Percentiles rank a stretch among this genome's conserved stretches.
Conservation (phyloP, 805 yeast genomes). For the Lachancea mirantina region DNA sequence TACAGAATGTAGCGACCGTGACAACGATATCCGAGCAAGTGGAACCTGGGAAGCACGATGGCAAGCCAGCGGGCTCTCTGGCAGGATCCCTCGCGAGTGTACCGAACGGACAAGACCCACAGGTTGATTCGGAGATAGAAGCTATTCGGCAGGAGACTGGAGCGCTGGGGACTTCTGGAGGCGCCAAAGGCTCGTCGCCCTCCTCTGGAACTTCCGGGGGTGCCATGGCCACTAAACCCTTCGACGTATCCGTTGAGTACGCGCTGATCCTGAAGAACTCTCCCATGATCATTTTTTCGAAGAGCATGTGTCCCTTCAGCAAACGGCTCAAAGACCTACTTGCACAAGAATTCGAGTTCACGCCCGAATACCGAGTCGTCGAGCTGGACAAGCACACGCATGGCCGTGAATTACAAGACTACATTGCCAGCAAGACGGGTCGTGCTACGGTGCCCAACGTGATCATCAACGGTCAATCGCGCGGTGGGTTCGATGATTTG, state of each 20-base stretch:
- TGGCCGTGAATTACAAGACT: slow-evolving; percentile 69
- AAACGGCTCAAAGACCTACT: slow-evolving; percentile 62
- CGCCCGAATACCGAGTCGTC: slow-evolving; percentile 65
- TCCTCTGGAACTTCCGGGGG: slow-evolving; percentile 7
- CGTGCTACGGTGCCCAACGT: slow-evolving; percentile 89
- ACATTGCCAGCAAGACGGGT: slow-evolving; percentile 62
- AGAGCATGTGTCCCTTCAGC: slow-evolving; percentile 67
- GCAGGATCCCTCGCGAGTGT: not conserved
- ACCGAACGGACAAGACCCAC: slow-evolving; percentile 6
- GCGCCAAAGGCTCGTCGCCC: slow-evolving; percentile 10
- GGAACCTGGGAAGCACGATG: not conserved
- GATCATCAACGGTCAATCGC: slow-evolving; percentile 60
- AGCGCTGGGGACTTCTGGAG: slow-evolving; percentile 6
- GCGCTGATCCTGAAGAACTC: slow-evolving; percentile 49
- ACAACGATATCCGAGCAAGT: not conserved
- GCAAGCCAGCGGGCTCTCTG: not conserved
- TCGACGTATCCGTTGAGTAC: slow-evolving; percentile 49
- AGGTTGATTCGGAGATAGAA: slow-evolving; percentile 16
- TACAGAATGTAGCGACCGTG: slow-evolving; percentile 19
- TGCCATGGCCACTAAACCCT: too few species aligned
- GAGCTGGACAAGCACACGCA: slow-evolving; percentile 77
- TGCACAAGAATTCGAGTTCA: slow-evolving; percentile 48
- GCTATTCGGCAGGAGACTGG: slow-evolving; percentile 18
- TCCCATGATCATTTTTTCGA: slow-evolving; percentile 57
- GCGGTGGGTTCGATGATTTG: slow-evolving; percentile 90